phyloP scores from a whole-genome alignment of 257 asterid genomes.

The Solanum verrucosum region DNA sequence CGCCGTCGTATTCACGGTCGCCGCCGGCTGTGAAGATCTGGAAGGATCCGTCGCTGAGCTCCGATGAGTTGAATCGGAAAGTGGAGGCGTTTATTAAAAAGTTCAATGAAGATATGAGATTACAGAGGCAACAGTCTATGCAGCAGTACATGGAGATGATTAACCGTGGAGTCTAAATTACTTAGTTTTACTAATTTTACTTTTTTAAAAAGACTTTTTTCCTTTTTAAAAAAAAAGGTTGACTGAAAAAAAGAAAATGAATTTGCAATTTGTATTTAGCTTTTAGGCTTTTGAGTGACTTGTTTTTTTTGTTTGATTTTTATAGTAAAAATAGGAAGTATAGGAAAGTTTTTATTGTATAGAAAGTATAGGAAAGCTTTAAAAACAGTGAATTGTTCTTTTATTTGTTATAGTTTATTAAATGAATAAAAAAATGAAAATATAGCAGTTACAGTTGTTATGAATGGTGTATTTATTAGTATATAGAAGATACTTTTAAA shows the following conservation, averaged over 20 bases:
- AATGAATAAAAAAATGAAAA: background rate
- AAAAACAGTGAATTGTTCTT: background rate
- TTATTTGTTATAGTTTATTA: background rate
- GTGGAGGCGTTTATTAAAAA: slow-evolving; percentile 33
- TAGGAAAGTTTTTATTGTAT: background rate
- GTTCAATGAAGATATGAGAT: slow-evolving; percentile 30
- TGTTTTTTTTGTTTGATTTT: background rate
- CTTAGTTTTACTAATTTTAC: background rate
- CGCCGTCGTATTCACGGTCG: slow-evolving; percentile 9
- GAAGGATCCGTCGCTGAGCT: slow-evolving; percentile 18
- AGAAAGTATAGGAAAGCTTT: background rate
- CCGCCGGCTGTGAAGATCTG: background rate
- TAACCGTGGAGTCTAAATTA: slow-evolving; percentile 15
- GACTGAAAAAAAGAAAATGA: background rate
- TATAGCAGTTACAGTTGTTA: background rate
- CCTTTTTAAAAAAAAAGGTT: background rate
- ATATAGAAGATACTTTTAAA: background rate
- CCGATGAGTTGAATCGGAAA: slow-evolving; percentile 27
- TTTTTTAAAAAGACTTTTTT: background rate
- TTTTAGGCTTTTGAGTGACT: background rate
- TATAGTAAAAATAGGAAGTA: background rate
- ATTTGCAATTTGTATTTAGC: background rate
- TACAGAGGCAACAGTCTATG: slow-evolving; percentile 30
- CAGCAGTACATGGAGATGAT: slow-evolving; percentile 26
- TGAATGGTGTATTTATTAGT: background rate